Evolutionary conservation across 345 rosid species (phyloP).

Genomic region (Salix purpurea): DNA sequence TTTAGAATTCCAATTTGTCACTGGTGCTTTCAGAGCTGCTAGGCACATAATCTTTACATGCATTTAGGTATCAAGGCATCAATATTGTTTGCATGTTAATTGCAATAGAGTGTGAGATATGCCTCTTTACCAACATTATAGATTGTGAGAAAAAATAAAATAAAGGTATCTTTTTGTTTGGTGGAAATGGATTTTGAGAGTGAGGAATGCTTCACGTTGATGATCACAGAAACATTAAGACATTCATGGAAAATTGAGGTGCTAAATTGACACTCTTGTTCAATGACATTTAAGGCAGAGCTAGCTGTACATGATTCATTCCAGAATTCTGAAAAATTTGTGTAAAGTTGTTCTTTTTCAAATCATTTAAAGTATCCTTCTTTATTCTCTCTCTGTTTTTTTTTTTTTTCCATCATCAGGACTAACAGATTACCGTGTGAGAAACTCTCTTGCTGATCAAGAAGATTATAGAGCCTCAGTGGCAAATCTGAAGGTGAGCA

Average conservation of each 20-base stretch:
- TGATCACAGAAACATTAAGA: not conserved
- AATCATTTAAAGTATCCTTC: too few relatives aligned
- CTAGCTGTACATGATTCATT: not conserved
- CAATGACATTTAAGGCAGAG: not conserved
- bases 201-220: not conserved
- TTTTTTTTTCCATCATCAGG: conserved; percentile 40
- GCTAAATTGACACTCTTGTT: not conserved
- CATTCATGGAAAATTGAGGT: not conserved
- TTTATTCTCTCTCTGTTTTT: not conserved
- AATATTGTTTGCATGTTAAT: not conserved
- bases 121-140: not conserved
- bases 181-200: not conserved
- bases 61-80: not conserved
- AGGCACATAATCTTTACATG: not conserved
- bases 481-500: conserved; percentile 54
- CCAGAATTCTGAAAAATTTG: not conserved
- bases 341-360: not conserved
- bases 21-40: not conserved
- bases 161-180: not conserved
- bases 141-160: not conserved
- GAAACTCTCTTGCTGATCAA: conserved; percentile 39
- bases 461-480: conserved; percentile 38
- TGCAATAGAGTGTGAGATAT: not conserved
- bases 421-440: conserved; percentile 34
- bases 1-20: not conserved